Conservation (phyloP, 352 stramenopile genomes). For the Thalassiosira livingstoniorum region DNA sequence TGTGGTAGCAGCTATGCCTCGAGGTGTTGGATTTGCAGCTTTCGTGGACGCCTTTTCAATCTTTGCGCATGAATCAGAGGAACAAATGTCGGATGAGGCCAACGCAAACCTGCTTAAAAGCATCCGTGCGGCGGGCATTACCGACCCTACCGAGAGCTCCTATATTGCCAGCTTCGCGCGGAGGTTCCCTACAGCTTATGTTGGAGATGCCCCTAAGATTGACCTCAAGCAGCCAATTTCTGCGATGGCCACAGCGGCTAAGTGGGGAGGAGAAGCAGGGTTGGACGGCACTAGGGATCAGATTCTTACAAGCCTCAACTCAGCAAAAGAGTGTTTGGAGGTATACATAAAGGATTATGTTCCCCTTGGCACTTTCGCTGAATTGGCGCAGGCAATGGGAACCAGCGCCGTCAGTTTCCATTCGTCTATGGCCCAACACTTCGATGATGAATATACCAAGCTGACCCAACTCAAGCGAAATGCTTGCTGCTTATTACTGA, state of each 20-base stretch:
- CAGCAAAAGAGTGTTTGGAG: not conserved
- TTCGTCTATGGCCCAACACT: not conserved
- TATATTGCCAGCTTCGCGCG: not conserved
- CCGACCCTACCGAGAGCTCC: not conserved
- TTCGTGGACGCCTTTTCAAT: not conserved
- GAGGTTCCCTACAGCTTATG: not conserved
- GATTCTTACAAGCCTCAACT: not conserved
- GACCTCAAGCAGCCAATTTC: not conserved
- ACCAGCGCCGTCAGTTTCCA: not conserved
- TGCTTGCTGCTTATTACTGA: not conserved
- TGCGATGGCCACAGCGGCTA: not conserved
- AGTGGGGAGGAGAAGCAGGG: not conserved
- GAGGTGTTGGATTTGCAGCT: not conserved
- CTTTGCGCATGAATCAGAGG: not conserved
- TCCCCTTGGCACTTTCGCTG: not conserved
- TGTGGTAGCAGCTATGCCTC: not conserved
- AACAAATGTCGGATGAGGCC: not conserved
- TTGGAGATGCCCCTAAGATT: not conserved
- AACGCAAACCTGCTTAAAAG: not conserved
- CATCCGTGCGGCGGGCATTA: not conserved
- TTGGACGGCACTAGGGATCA: not conserved
- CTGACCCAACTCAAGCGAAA: not conserved
- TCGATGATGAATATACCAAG: not conserved
- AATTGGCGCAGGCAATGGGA: conserved; percentile 4
- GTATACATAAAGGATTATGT: not conserved